Evolutionary conservation across 495 filamentous ascomycete genomes (phyloP), one percentile per base, ranked within the genome.

Genomic region (Cetradonia linearis): DNA sequence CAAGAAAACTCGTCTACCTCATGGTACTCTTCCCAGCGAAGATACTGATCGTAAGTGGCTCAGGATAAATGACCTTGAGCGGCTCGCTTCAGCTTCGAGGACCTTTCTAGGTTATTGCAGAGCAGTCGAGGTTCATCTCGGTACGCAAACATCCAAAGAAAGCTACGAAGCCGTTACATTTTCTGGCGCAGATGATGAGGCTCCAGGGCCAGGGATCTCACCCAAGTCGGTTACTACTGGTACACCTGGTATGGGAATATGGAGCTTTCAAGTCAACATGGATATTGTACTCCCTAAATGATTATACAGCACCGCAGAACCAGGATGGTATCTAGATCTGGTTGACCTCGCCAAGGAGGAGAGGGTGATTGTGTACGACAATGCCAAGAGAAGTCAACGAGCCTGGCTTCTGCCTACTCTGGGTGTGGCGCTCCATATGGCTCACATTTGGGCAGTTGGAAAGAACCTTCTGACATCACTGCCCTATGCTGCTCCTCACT

Each of bases 71-170:
- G 14, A n/a, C 23, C 2, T 53, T 28, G 49, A 53, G 18, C 8
- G 18, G 6, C 31, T 53, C 13, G 5, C 49, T 36, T 53, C 23
- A n/a, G 49, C 49, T 27, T 5, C 27, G 18, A 53, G 49, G 23
- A 53, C 49, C 5, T 53, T 53, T 27, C 49, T 53, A 10, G 49
- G 49, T n/a, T 53, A 53, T n/a, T 30, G 27, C 31, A 53, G 23
- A n/a, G 13, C 16, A 25, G 18, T 53, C 31, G 23, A 53, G 8
- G 23, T 36, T 13, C 23, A 53, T 53, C 14, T 53, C 11, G 49
- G n/a, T 25, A 53, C 49, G 23, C 9, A 44, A 14, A 44, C 5
- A 5, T 44, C 40, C 18, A n/a, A 44, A 44, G 18, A 11, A 25
- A 53, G 23, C 49, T 25, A 50, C n/a, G 20, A 5, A 13, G n/a